Evolutionary conservation across 495 filamentous ascomycete species (phyloP), one percentile per base, ranked within the genome.

Genomic region (Filosporella fistucella): DNA sequence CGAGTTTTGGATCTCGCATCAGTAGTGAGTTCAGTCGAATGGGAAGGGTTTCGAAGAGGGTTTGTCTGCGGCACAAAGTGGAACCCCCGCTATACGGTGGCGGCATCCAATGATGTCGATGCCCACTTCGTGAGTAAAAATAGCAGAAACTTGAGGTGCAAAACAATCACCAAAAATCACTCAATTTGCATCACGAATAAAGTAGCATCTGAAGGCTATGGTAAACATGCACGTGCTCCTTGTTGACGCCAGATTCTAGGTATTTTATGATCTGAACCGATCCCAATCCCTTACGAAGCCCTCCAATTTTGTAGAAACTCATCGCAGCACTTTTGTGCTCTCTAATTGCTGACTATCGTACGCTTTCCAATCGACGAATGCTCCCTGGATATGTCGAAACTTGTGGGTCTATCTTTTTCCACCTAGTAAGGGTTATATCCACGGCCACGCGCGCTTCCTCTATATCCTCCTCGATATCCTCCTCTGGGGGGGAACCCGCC

Each of bases 391-490:
- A n/a, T n/a, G n/a, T n/a, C n/a, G n/a, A n/a, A n/a, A n/a, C n/a
- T n/a, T n/a, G n/a, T n/a, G n/a, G n/a, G n/a, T n/a, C n/a, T n/a
- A n/a, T n/a, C n/a, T n/a, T n/a, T n/a, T n/a, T n/a, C n/a, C n/a
- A n/a, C 17, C 24, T 79, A 95, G 63, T 95, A 95, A 10, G 89
- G 89, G 12, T 88, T 67, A 65, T 77, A 91, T 45, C 88, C 88
- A 66, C 88, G 77, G 39, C 85, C 85, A 40, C 85, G 84, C 34
- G 89, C 80, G 44, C 82, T 81, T 47, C 79, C 76, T 56, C 86
- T 85, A 55, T 89, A 89, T 13, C 85, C 83, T 22, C 87, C 89
- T 48, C 89, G 85, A 60, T 94, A 93, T 37, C 82, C 82, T 34
- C 35, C 23, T 21, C 17, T 16, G n/a, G 35, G 17, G n/a, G 20